These are phyloP conservation scores for Gilbertella persicaria DNA, from an alignment of 371 early-diverging fungal genomes.

Conservation along the genomic window DNA sequence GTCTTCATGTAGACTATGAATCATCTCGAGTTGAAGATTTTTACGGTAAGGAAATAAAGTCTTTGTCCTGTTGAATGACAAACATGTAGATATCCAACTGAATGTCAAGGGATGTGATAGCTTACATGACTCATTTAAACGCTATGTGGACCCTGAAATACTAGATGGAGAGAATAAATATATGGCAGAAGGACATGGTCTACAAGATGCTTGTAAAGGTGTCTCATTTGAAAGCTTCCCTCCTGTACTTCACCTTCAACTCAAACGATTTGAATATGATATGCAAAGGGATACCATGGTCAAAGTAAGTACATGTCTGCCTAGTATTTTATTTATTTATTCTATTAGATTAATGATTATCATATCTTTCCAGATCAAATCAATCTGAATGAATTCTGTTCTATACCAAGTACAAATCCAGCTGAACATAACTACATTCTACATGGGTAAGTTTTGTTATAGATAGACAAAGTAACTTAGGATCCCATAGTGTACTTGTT, in stretches of 20 bases:
- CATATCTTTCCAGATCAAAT: constrained; percentile 92
- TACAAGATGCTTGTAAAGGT: constrained; percentile 96
- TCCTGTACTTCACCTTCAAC: constrained; percentile 94
- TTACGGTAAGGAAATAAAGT: constrained; percentile 30
- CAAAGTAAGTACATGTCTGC: constrained; percentile 57
- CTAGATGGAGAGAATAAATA: constrained; percentile 98
- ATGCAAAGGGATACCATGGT: constrained; percentile 89
- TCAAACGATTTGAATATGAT: constrained; percentile 99
- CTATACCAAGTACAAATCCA: constrained; percentile 32
- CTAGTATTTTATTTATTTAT: background rate
- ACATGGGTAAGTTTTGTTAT: constrained; percentile 87
- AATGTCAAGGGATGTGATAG: constrained; percentile 93
- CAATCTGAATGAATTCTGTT: constrained; percentile 81
- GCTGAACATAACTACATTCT: constrained; percentile 52
- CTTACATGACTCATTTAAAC: constrained; percentile 88
- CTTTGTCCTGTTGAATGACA: background rate
- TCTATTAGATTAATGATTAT: constrained; percentile 87
- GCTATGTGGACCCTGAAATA: constrained; percentile 88
- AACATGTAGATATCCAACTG: constrained; percentile 80
- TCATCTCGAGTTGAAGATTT: constrained; percentile 84
- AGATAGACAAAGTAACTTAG: background rate
- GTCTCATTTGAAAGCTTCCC: constrained; percentile 95
- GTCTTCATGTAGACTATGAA: constrained; percentile 91
- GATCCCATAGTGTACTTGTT: constrained; percentile 79
- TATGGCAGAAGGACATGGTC: constrained; percentile 92